These are phyloP conservation scores for Capillidium rhysosporum DNA, from an alignment of 371 early-diverging fungal genomes.

Conservation along the genomic window DNA sequence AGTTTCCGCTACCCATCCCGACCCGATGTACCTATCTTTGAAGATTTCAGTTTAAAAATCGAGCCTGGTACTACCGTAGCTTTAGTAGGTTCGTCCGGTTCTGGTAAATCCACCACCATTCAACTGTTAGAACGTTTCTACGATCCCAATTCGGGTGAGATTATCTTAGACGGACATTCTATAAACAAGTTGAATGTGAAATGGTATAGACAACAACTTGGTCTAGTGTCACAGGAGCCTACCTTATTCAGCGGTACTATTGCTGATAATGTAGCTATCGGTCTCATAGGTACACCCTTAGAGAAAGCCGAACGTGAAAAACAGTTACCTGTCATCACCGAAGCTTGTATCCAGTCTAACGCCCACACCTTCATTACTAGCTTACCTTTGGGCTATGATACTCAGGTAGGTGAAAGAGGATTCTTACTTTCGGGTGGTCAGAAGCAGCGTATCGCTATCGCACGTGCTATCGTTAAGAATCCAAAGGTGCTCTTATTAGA, in stretches of 20 bases:
- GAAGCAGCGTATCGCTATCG: slow-evolving; percentile 42
- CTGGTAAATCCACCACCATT: slow-evolving; percentile 79
- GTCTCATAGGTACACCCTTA: slow-evolving; percentile 19
- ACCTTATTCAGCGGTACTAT: slow-evolving; percentile 68
- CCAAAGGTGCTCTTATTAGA: slow-evolving; percentile 61
- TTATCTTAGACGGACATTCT: slow-evolving; percentile 48
- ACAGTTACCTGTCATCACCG: slow-evolving; percentile 14
- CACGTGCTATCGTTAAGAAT: slow-evolving; percentile 59
- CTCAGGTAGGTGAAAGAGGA: slow-evolving; percentile 41
- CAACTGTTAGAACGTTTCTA: slow-evolving; percentile 84
- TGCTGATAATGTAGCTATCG: slow-evolving; percentile 50
- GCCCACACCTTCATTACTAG: slow-evolving; percentile 49
- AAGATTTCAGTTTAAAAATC: slow-evolving; percentile 31
- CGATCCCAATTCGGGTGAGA: slow-evolving; percentile 34
- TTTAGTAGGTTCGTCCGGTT: slow-evolving; percentile 64
- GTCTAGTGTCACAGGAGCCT: slow-evolving; percentile 77
- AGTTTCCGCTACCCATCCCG: slow-evolving; percentile 55
- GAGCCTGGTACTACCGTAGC: slow-evolving; percentile 56
- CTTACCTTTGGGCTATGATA: slow-evolving; percentile 54
- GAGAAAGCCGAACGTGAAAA: slow-evolving; percentile 13
- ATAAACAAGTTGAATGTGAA: slow-evolving; percentile 41
- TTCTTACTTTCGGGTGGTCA: slow-evolving; percentile 30
- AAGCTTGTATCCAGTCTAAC: slow-evolving; percentile 41
- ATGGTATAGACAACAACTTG: slow-evolving; percentile 54
- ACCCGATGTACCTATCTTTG: slow-evolving; percentile 42